A percentile compares a stretch with the other conserved stretches of the same genome.
These are phyloP conservation scores for Cenchrus americanus DNA, from an alignment of 176 grass and related monocot genomes.

Conservation along the genomic window DNA sequence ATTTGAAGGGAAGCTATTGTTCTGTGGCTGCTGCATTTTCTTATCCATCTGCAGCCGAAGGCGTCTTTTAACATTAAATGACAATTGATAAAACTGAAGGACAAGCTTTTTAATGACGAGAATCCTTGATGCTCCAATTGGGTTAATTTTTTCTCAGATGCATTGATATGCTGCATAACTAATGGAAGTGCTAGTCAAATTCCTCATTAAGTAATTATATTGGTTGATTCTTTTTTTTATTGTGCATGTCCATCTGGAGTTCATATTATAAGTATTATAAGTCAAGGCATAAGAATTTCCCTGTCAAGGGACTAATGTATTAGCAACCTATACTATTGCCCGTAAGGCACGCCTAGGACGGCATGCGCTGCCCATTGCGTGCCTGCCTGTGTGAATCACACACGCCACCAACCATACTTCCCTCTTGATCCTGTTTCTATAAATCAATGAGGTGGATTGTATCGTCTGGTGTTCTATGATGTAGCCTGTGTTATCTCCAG, in stretches of 20 bases:
- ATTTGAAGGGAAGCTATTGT: constrained; percentile 37
- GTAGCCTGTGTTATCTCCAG: no score
- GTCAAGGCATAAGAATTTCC: not conserved
- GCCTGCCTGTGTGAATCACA: no score
- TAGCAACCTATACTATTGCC: no score
- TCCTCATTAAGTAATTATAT: constrained; percentile 9
- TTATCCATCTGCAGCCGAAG: constrained; percentile 14
- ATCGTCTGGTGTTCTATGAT: no score
- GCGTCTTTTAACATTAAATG: constrained; percentile 27
- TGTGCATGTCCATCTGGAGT: not conserved
- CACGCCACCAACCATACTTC: no score
- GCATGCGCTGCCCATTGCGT: no score
- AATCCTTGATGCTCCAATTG: not conserved
- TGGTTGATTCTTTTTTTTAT: not conserved
- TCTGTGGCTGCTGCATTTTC: constrained; percentile 25
- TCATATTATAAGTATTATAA: not conserved
- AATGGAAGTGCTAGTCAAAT: not conserved
- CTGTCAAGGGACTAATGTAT: no score
- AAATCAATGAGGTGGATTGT: no score
- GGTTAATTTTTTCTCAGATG: constrained; percentile 7
- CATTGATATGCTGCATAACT: not conserved
- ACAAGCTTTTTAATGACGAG: not conserved
- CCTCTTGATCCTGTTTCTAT: no score
- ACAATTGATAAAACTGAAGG: not conserved
- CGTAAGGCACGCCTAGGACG: no score